Percentiles rank a stretch among this genome's conserved stretches.
These are phyloP conservation scores for Penicillium dipodomyicola DNA, from an alignment of 495 filamentous ascomycete genomes.

Conservation along the genomic window DNA sequence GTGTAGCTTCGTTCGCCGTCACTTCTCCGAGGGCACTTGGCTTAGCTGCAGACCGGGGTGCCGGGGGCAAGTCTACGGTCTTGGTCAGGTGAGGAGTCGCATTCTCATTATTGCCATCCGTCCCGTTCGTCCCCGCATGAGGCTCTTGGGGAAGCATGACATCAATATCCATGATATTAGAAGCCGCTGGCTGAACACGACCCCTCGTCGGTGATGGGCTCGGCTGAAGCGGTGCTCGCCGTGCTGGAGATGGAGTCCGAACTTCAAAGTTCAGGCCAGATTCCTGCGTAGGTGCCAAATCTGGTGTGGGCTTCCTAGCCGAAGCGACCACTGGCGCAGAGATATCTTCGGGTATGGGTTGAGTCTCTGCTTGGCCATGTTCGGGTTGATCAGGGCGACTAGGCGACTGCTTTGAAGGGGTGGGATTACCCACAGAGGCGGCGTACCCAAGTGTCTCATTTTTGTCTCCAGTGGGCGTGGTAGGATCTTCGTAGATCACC, in stretches of 20 bases:
- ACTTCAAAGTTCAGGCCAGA: constrained; percentile 12
- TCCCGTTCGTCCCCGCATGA: not conserved
- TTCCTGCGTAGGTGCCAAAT: constrained; percentile 16
- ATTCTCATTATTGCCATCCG: constrained; percentile 31
- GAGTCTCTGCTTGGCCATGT: not conserved
- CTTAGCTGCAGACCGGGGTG: constrained; percentile 23
- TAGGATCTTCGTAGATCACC: constrained; percentile 46
- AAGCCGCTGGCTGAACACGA: constrained; percentile 14
- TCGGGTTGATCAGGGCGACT: not conserved
- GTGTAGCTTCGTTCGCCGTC: constrained; percentile 22
- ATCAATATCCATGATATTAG: constrained; percentile 5
- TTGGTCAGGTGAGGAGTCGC: constrained; percentile 17
- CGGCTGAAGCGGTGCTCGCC: constrained; percentile 22
- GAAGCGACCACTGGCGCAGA: constrained; percentile 4
- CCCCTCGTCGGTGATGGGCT: constrained; percentile 28
- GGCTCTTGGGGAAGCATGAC: constrained; percentile 11
- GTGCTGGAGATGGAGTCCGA: constrained; percentile 20
- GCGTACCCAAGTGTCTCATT: constrained; percentile 4
- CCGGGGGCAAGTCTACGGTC: constrained; percentile 16
- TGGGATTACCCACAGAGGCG: constrained; percentile 11
- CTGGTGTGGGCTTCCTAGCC: constrained; percentile 12
- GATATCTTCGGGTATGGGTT: not conserved
- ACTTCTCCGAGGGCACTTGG: constrained; percentile 30
- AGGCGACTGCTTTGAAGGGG: constrained; percentile 12
- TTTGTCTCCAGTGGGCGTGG: constrained; percentile 22